These are phyloP conservation scores for Neoascochyta sp. DNA, from an alignment of 2,329 filamentous ascomycete species.

Conservation along the genomic window DNA sequence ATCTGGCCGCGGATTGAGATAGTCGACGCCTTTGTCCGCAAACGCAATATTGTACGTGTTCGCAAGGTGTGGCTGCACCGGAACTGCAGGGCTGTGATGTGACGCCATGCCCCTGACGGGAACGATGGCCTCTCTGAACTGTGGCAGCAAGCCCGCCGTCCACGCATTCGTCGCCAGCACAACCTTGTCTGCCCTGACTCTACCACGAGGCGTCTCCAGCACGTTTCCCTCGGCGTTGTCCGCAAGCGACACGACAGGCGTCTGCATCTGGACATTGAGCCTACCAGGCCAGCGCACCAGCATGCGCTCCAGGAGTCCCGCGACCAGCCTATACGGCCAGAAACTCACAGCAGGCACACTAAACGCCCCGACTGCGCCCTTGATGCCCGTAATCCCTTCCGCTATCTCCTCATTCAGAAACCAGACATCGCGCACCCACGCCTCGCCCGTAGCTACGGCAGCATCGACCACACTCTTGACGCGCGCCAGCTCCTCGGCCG, in stretches of 20 bases:
- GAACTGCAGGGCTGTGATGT: slow-evolving; percentile 11
- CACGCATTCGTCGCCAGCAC: slow-evolving; percentile 30
- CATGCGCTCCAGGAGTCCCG: slow-evolving; percentile 15
- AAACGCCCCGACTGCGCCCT: slow-evolving; percentile 17
- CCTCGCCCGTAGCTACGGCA: slow-evolving; percentile 5
- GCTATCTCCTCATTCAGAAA: slow-evolving; percentile 8
- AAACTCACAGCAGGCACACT: slow-evolving; percentile 14
- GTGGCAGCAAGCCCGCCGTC: slow-evolving; percentile 20
- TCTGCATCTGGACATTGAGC: slow-evolving; percentile 26
- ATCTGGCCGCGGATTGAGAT: slow-evolving; percentile 13
- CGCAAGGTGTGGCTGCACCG: slow-evolving; percentile 17
- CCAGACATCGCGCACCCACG: slow-evolving; percentile 15
- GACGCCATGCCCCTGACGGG: slow-evolving; percentile 32
- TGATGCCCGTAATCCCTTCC: slow-evolving; percentile 18
- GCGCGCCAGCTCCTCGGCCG: slow-evolving; percentile 3
- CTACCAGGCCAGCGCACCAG: slow-evolving; percentile 8
- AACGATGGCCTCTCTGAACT: slow-evolving; percentile 39
- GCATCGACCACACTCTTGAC: slow-evolving; percentile 9
- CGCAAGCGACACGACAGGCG: slow-evolving; percentile 10
- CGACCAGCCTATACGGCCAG: slow-evolving; percentile 32
- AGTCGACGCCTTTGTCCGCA: slow-evolving; percentile 5
- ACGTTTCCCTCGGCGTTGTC: slow-evolving; percentile 4
- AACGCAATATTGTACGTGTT: slow-evolving; percentile 28
- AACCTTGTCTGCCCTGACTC: slow-evolving; percentile 14
- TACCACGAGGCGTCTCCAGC: slow-evolving; percentile 20